Evolutionary conservation across 164 flowering plant species (phyloP).

Genomic region (Stephania japonica): DNA sequence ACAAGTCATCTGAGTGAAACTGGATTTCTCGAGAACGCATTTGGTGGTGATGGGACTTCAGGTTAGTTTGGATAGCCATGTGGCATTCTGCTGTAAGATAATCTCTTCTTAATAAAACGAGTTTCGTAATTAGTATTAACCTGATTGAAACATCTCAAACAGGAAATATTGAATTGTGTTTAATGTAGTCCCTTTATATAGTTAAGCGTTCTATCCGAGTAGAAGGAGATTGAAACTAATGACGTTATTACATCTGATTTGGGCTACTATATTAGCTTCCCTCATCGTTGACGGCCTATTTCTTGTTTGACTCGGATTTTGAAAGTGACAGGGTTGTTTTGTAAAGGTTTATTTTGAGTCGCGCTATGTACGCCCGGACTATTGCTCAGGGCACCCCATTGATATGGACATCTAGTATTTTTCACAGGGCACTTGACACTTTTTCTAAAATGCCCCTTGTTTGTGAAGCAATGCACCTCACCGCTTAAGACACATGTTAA

Average conservation of each 20-base stretch:
- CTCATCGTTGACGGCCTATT: neutral
- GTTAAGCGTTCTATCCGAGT: neutral
- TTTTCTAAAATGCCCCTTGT: too few species aligned
- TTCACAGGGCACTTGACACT: too few species aligned
- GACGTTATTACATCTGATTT: too few species aligned
- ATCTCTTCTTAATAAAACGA: neutral
- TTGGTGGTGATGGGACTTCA: slow-evolving; percentile 74
- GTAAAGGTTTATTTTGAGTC: too few species aligned
- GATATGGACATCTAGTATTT: too few species aligned
- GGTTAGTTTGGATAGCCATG: slow-evolving; percentile 37
- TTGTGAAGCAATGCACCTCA: too few species aligned
- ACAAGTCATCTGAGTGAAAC: slow-evolving; percentile 62
- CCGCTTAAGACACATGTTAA: too few species aligned
- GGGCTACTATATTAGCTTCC: too few species aligned
- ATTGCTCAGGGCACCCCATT: too few species aligned
- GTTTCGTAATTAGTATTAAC: too few species aligned
- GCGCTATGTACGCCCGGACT: too few species aligned
- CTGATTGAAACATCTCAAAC: too few species aligned
- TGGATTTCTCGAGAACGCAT: slow-evolving; percentile 51
- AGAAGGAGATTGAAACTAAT: neutral
- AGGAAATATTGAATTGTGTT: neutral
- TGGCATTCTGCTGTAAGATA: neutral
- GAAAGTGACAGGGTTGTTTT: neutral
- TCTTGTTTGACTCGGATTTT: neutral
- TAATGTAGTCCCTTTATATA: neutral